Base-by-base conservation (phyloP, 352 stramenopile species). In the Phytophthora gonapodyides region DNA sequence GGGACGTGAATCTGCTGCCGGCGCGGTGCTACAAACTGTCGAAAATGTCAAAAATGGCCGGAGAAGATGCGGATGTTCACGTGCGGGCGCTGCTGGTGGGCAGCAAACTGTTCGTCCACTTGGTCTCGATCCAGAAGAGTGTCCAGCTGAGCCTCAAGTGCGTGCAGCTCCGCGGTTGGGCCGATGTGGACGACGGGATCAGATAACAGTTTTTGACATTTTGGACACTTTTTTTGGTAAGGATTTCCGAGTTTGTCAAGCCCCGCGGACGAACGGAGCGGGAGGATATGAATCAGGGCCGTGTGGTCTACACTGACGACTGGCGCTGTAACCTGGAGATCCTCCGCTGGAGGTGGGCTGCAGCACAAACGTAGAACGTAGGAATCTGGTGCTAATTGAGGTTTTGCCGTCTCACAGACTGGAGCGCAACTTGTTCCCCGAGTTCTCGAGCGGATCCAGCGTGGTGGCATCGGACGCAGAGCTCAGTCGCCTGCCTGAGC, bases 101-200 rank as follows among this genome's bases (percentile, higher is more conserved):
- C 34, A 53, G 17, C 1, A 73, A 73, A 46, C 40, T 85, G 36
- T 85, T 80, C 38, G 69, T 80, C 30, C 76, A 85, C 55, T 85
- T 83, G 31, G 74, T 85, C n/a, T 66, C 58, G 16, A 34, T 9
- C 16, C 10, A 27, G 5, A 67, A 43, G 40, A 75, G 68, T 10
- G 19, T 76, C n/a, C 71, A 65, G 1, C 30, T 85, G 24, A 51
- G 54, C 13, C 61, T 85, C 8, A 47, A 43, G 76, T 85, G 17
- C 19, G 71, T 72, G 21, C 30, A 16, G 19, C 42, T 44, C 1
- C 15, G 30, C 10, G 7, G 31, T 37, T 37, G n/a, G 19, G 6
- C 27, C 27, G 27, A 31, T 31, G 27, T 7, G 33, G 27, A 12
- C 15, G 27, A 42, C 21, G 30, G 50, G 16, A n/a, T 46, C 49